Evolutionary conservation across 2,329 filamentous ascomycete genomes (phyloP).

Genomic region (Daldinia eschscholtzii): DNA sequence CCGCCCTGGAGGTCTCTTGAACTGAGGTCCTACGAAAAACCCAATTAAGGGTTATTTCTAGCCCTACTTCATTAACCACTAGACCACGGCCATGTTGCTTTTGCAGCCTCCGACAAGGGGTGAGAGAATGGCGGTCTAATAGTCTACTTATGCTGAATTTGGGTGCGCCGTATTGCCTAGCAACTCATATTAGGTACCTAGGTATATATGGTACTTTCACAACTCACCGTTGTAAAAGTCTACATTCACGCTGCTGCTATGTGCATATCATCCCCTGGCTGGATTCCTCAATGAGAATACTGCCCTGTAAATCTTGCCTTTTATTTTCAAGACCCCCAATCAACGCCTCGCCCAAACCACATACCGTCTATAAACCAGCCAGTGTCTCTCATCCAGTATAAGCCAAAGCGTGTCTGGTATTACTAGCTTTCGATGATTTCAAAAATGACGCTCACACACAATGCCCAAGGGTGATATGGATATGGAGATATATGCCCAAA

Average conservation of each 20-base stretch:
- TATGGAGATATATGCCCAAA: not conserved
- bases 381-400: no score
- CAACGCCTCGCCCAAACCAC: no score
- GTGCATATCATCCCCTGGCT: no score
- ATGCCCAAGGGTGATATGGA: not conserved
- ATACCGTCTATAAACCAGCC: no score
- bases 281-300: no score
- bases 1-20: not conserved
- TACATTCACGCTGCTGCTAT: no score
- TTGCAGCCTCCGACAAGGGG: not conserved
- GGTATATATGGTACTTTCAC: not conserved
- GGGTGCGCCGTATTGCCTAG: not conserved
- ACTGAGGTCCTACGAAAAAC: slow-evolving; percentile 6
- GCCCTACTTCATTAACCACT: slow-evolving; percentile 8
- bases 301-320: no score
- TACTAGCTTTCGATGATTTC: not conserved
- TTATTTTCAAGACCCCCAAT: no score
- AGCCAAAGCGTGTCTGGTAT: no score
- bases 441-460: not conserved
- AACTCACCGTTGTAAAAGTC: no score
- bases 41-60: slow-evolving; percentile 3
- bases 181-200: not conserved
- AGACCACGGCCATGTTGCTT: not conserved
- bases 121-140: not conserved
- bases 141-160: slow-evolving; percentile 1